These are phyloP conservation scores for Globisporangium carolinianum DNA, from an alignment of 352 stramenopile genomes.

Conservation along the genomic window DNA sequence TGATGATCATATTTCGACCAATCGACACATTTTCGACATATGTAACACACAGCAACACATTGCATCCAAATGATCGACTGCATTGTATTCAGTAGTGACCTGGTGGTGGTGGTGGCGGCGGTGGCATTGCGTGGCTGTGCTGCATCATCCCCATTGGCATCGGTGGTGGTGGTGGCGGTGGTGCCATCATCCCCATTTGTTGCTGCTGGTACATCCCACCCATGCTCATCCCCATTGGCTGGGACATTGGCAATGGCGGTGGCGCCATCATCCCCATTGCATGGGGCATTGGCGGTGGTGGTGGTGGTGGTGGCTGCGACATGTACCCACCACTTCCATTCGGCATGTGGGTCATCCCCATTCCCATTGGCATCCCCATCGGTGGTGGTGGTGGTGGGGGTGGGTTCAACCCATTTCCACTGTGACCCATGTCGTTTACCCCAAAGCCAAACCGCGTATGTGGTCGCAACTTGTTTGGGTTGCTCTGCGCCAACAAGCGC, in stretches of 20 bases:
- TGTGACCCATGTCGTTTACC: background rate
- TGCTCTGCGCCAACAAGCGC: constrained; percentile 75
- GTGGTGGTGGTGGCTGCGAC: background rate
- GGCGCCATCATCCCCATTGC: constrained; percentile 12
- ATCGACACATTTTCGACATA: too few species aligned
- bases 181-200: constrained; percentile 25
- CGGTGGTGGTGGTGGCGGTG: constrained; percentile 20
- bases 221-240: constrained; percentile 16
- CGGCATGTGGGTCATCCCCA: constrained; percentile 5
- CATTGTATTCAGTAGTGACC: constrained; percentile 16
- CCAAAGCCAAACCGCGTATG: constrained; percentile 71
- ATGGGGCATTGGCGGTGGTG: background rate
- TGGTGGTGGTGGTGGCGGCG: constrained; percentile 44
- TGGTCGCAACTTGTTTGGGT: constrained; percentile 74
- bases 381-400: background rate
- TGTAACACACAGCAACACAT: too few species aligned
- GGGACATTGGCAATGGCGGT: constrained; percentile 16
- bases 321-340: background rate
- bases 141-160: constrained; percentile 23
- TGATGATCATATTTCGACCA: too few species aligned
- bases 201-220: constrained; percentile 28
- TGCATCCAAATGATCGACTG: too few species aligned
- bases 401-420: background rate
- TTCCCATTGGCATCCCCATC: background rate
- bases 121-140: constrained; percentile 13